Evolutionary conservation across 176 grass and related monocot genomes (phyloP), one percentile per base, ranked within the genome.

Genomic region (Aechmea fasciata): DNA sequence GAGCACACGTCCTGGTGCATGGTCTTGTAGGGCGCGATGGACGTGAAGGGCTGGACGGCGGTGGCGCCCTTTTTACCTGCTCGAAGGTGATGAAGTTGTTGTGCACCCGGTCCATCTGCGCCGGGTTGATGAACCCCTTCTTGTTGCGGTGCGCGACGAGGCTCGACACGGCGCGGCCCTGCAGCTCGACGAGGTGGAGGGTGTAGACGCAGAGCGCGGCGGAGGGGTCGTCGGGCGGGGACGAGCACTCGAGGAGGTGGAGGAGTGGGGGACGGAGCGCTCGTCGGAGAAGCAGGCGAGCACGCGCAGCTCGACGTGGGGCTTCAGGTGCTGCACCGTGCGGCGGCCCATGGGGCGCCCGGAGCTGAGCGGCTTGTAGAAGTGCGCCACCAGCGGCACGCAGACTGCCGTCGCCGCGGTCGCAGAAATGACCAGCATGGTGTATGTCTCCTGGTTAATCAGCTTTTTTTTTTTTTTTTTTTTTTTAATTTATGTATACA

Each of bases 1-100:
- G 76, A 57, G 64, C 76, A 84, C 15, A 79, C 53, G 28, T 84
- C 82, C 12, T 84, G 65, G 54, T 84, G 71, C 76, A 84, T 74
- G 76, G 75, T 75, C 41, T 67, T 69, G 20, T 53, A 63, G 49
- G 82, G 82, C 2, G 70, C 63, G 17, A 79, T 70, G 51, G 82
- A 78, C 0, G 76, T 84, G 82, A 84, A 84, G 3, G 82, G 71
- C 53, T 65, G 51, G 59, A 75, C 53, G 63, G 29, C 70, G 54
- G 69, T 24, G 33, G 6, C n/a, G 11, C 68, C 71, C 67, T 84
- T 75, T 57, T 71, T 79, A 15, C 28, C 75, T 83, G n/a, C 29
- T 72, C 75, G 48, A 73, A 50, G 54, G 63, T 49, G 65, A 69
- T 41, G 63, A 83, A 83, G 47, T 71, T 63, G 19, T 83, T 78